Base-by-base conservation (phyloP, 768 basidiomycete species). In the Daedaleopsis sinensis region DNA sequence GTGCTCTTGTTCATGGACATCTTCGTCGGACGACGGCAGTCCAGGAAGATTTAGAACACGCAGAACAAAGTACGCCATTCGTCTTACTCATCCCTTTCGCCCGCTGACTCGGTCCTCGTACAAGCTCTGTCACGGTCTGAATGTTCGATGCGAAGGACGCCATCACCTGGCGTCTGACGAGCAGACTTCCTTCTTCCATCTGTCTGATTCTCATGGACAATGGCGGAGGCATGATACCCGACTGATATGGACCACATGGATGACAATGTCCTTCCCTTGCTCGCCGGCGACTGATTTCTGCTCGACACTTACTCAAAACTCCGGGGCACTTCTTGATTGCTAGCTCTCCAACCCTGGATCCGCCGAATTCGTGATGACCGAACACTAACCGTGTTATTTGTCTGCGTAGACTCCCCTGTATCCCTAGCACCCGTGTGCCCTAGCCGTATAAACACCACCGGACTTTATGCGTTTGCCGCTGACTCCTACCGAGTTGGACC, bases 1-100 rank as follows among this genome's bases (percentile, higher is more conserved):
- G 57, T 67, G 27, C 61, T 67, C 44, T 70, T 77, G 38, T 76
- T 73, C 59, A 72, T 68, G 58, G 77, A 76, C 36, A 61, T 79
- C 21, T 77, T 74, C 46, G 76, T 72, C 37, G 61, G 55, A 19
- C 49, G 55, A 48, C 53, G 61, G 23, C 52, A 67, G 39, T 61
- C 54, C 51, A 16, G 61, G 11, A 63, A 66, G 71, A 12, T 21
- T 15, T 2, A 24, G 47, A 27, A 15, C 9, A 24, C 47, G 13
- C 21, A 27, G 19, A 24, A 11, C 7, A 8, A 15, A 49, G 21
- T 49, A 23, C 9, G 23, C 23, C 15, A 13, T 24, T 21, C 47
- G 11, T 49, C 47, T 49, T 24, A 38, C 70, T 66, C 18, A 15
- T 46, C 9, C 23, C 11, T 16, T 38, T 18, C 55, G 12, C 39